Percentiles rank a stretch among this genome's conserved stretches.
phyloP scores from a whole-genome alignment of 371 early-diverging fungal species.

The Catenaria anguillulae region DNA sequence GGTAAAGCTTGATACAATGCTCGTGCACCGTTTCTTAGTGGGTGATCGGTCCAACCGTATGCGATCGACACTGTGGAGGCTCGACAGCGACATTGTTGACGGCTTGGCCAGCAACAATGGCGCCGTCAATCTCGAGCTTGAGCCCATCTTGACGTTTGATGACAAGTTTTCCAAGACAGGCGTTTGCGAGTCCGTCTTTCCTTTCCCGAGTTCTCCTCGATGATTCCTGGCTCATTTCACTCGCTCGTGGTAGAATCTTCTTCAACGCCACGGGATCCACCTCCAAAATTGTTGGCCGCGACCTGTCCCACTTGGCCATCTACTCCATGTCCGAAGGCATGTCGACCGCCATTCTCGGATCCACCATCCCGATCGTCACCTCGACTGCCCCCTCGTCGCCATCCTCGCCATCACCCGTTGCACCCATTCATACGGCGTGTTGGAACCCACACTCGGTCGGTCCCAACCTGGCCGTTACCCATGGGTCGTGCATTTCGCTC shows the following conservation, averaged over 20 bases:
- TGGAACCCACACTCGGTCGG: conserved; percentile 7
- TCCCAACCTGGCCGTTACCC: conserved; percentile 23
- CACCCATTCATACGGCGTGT: neutral
- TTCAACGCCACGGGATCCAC: neutral
- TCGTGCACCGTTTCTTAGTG: neutral
- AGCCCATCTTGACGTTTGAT: conserved; percentile 1
- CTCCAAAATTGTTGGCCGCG: conserved; percentile 1
- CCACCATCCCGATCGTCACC: neutral
- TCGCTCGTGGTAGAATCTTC: neutral
- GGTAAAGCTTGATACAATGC: too few species aligned
- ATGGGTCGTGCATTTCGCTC: conserved; percentile 7
- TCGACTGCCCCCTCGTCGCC: neutral
- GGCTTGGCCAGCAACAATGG: neutral
- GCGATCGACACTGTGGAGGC: conserved; percentile 5
- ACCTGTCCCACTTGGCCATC: neutral
- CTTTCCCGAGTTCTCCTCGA: too few species aligned
- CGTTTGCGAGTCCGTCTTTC: neutral
- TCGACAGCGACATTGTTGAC: neutral
- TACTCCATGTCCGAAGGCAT: neutral
- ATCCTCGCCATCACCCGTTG: too few species aligned
- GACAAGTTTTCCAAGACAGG: neutral
- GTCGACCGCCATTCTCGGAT: neutral
- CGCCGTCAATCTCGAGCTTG: neutral
- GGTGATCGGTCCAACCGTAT: conserved; percentile 1
- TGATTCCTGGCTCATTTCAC: neutral